A percentile compares a stretch with the other conserved stretches of the same genome.
Evolutionary conservation across 2,329 filamentous ascomycete genomes (phyloP).

Genomic region (Macroventuria anomochaeta): DNA sequence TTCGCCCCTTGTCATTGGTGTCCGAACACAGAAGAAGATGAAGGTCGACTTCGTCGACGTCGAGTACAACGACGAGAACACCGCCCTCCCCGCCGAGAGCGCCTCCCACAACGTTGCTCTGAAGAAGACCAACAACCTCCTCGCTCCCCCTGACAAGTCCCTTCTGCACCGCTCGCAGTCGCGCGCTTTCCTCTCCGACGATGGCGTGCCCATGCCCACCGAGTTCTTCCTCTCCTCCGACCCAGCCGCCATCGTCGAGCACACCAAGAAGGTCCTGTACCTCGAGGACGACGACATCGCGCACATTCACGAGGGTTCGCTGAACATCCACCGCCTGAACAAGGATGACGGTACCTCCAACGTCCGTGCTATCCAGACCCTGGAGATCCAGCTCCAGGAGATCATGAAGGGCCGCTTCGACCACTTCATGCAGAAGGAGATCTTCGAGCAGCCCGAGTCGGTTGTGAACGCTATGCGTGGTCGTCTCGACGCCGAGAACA

Average conservation of each 20-base stretch:
- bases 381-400: constrained; percentile 98
- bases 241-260: constrained; percentile 96
- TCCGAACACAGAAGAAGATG: constrained; percentile 98
- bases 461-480: constrained; percentile 99
- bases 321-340: constrained; percentile 98
- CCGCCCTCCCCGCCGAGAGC: constrained; percentile 82
- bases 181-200: constrained; percentile 97
- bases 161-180: constrained; percentile 98
- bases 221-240: constrained; percentile 99
- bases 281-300: constrained; percentile 99
- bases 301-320: constrained; percentile 97
- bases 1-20: constrained; percentile 95
- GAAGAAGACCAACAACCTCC: constrained; percentile 73
- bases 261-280: constrained; percentile 99
- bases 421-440: constrained; percentile 99
- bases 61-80: constrained; percentile 87
- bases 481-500: constrained; percentile 91
- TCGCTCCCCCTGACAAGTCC: constrained; percentile 95
- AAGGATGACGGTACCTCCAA: constrained; percentile 98
- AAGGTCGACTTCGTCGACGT: constrained; percentile 99
- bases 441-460: constrained; percentile 99
- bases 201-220: constrained; percentile 95
- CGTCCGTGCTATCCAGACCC: constrained; percentile 95
- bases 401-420: constrained; percentile 99
- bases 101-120: constrained; percentile 96